Percentiles rank a stretch among this genome's conserved stretches.
phyloP scores from a whole-genome alignment of 441 rosid species.

The Eruca vesicaria region DNA sequence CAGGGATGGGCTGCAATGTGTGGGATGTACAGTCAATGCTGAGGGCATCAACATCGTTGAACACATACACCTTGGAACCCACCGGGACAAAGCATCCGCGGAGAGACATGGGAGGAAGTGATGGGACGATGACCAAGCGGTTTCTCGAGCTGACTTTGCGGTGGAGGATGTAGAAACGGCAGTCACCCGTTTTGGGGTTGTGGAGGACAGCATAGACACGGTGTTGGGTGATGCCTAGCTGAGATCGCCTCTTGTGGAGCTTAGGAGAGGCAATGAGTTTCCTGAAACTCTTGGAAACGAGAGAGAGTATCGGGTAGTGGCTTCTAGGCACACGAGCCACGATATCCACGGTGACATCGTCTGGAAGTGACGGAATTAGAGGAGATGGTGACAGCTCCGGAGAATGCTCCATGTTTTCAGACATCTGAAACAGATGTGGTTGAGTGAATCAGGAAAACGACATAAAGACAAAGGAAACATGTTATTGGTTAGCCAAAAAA shows the following conservation, averaged over 20 bases:
- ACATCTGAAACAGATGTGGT: no score
- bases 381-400: no score
- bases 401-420: no score
- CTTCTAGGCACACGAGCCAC: not conserved
- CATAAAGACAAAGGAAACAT: not conserved
- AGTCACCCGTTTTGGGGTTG: not conserved
- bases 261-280: not conserved
- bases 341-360: not conserved
- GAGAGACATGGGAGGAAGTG: not conserved
- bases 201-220: not conserved
- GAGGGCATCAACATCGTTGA: not conserved
- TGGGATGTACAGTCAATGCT: not conserved
- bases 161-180: not conserved
- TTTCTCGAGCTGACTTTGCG: not conserved
- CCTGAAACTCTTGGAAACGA: not conserved
- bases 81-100: not conserved
- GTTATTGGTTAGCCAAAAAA: not conserved
- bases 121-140: not conserved
- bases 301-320: not conserved
- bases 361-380: not conserved
- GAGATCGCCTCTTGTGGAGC: not conserved
- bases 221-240: not conserved
- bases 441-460: not conserved
- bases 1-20: not conserved
- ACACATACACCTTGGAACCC: not conserved